Evolutionary conservation across 2,329 filamentous ascomycete genomes (phyloP), one percentile per base, ranked within the genome.

Genomic region (Pseudogymnoascus sp.): DNA sequence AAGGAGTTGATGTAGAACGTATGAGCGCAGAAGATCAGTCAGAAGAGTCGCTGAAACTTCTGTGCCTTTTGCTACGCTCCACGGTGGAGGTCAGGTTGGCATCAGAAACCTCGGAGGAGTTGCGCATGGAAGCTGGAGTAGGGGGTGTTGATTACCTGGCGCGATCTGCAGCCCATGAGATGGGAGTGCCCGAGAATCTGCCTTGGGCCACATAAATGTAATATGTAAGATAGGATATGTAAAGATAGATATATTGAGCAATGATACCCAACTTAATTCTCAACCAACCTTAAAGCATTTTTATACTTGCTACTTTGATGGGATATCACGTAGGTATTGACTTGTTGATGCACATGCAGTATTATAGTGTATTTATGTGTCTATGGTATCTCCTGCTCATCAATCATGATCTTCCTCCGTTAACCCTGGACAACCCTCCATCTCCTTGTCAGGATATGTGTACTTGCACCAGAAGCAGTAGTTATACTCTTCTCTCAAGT

Each of bases 391-490:
- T 39, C n/a, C 13, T 39, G 10, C 12, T 27, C 35, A 27, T 70
- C 64, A 83, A 68, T 87, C 84, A 65, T 88, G 85, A 69, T 97
- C 92, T 70, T 96, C 92, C 75, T 97, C 94, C 0, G 86, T 89
- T 36, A 87, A 62, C 0, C 94, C 94, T 0, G 94, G 93, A 79
- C 94, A 99, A 0, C 90, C 92, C 10, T 94, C 91, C 88, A 97
- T 87, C 36, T 78, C 75, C 36, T 77, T 78, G 70, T 91, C 86
- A 0, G 86, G 83, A 73, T 97, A 99, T 60, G 79, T 79, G 74
- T 83, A 89, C 74, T 97, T 97, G 76, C 94, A 99, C 90, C 92
- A 99, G 73, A 97, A 96, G 77, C 94, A 99, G 73, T 99, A 99
- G 48, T 80, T 76, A 70, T 91, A 84, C 70, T 83, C 82, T 58